Evolutionary conservation across 2,329 filamentous ascomycete species (phyloP), one percentile per base, ranked within the genome.

Genomic region (Ceratocystis variospora): DNA sequence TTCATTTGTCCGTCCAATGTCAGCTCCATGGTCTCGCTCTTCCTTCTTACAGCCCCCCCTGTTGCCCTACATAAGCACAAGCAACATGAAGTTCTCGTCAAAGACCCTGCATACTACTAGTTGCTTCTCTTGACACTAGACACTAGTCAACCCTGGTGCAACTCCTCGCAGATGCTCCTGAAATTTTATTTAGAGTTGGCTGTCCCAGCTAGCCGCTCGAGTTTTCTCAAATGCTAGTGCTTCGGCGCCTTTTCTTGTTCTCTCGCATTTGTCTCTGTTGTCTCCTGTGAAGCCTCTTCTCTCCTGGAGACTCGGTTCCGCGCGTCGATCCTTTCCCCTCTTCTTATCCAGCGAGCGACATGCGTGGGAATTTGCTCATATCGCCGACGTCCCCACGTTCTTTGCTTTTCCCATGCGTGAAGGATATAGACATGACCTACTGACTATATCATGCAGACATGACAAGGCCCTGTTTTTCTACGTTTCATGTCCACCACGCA

Each of bases 131-230:
- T 57, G 50, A 15, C 50, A 17, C 15, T 5, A 28, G 17, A 10
- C 15, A 25, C 22, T 22, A 25, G 6, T 10, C 19, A 57, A 28
- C 50, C 50, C 15, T 57, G 50, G 19, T 5, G 50, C 53, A 25
- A 15, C 53, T 57, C 53, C 12, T 31, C 25, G 31, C 53, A 28
- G 25, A 28, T 15, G 1, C 50, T 33, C 53, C 53, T 57, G 53
- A 57, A 57, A 57, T 57, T 31, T 57, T 22, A 33, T 31, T 57
- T 57, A 57, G 53, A 57, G 53, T 57, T 57, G 25, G 8, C 50
- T 22, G 50, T 57, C 50, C 25, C 22, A 57, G 17, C 25, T 57
- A 57, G 50, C 50, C 19, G 25, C 19, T 57, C 50, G 31, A 28
- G 50, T 57, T 33, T 12, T 57, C 50, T 57, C 50, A 8, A 10